Percentiles rank a stretch among this genome's conserved stretches.
Conservation (phyloP, 768 basidiomycete genomes). For the Boletus coccyginus region DNA sequence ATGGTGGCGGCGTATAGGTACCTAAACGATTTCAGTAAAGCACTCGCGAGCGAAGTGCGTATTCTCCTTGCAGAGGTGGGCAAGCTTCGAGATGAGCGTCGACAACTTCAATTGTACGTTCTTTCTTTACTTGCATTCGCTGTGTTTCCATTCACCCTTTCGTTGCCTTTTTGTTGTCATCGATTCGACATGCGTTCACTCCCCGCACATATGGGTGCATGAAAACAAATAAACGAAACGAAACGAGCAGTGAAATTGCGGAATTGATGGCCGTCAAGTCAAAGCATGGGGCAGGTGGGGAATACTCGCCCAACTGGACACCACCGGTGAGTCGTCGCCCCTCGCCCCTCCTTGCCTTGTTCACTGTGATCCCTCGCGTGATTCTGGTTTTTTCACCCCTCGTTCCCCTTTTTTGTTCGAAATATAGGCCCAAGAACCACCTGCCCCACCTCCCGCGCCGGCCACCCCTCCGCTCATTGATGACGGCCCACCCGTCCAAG, state of each 20-base stretch:
- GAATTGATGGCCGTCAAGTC: slow-evolving; percentile 81
- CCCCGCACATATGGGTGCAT: background rate
- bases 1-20: slow-evolving; percentile 36
- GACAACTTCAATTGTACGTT: slow-evolving; percentile 54
- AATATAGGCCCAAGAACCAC: slow-evolving; percentile 34
- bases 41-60: slow-evolving; percentile 58
- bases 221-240: background rate
- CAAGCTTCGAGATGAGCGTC: slow-evolving; percentile 56
- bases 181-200: background rate
- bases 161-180: background rate
- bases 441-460: slow-evolving; percentile 36
- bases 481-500: slow-evolving; percentile 44
- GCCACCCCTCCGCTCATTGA: slow-evolving; percentile 47
- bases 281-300: slow-evolving; percentile 78
- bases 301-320: slow-evolving; percentile 73
- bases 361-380: background rate
- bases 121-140: background rate
- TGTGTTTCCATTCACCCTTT: background rate
- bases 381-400: background rate
- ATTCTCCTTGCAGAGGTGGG: slow-evolving; percentile 60
- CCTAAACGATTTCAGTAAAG: slow-evolving; percentile 61
- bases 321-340: slow-evolving; percentile 45
- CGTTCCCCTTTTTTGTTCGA: background rate
- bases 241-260: slow-evolving; percentile 65
- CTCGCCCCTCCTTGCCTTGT: background rate